Percentiles rank a stretch among this genome's conserved stretches.
phyloP scores from a whole-genome alignment of 495 filamentous ascomycete genomes.

The Aspergillus saccharolyticus region DNA sequence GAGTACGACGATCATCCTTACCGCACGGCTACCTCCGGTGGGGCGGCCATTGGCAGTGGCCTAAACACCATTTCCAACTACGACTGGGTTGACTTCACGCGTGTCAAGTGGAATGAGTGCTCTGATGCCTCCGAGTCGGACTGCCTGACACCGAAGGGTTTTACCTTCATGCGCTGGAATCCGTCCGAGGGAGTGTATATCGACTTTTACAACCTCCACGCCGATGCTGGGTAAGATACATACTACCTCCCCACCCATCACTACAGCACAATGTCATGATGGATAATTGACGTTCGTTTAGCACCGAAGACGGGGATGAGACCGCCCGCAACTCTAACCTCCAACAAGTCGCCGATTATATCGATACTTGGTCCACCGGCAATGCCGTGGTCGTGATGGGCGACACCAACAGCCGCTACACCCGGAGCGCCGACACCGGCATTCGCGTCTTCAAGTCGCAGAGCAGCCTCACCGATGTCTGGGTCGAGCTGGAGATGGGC shows the following conservation, averaged over 20 bases:
- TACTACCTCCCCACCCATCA: background rate
- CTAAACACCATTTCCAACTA: constrained; percentile 57
- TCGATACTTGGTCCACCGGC: constrained; percentile 45
- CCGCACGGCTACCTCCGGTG: constrained; percentile 56
- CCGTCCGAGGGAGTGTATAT: constrained; percentile 45
- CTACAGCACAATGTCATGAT: background rate
- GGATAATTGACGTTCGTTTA: constrained; percentile 5
- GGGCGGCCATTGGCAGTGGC: constrained; percentile 54
- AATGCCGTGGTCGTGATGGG: constrained; percentile 57
- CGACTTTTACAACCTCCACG: constrained; percentile 59
- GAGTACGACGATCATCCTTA: constrained; percentile 49
- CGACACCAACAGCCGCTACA: constrained; percentile 57
- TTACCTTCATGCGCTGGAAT: constrained; percentile 53
- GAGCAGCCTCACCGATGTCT: constrained; percentile 45
- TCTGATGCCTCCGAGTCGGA: constrained; percentile 48
- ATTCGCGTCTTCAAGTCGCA: constrained; percentile 42
- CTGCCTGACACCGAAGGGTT: constrained; percentile 62
- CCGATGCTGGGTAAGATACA: constrained; percentile 49
- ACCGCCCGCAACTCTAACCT: constrained; percentile 50
- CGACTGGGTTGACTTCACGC: constrained; percentile 49
- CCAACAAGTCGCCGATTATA: constrained; percentile 50
- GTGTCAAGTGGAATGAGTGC: constrained; percentile 54
- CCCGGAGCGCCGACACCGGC: constrained; percentile 41
- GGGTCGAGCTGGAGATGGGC: constrained; percentile 44
- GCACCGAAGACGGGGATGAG: constrained; percentile 39